Percentiles rank a stretch among this genome's conserved stretches.
phyloP scores from a whole-genome alignment of 2,329 filamentous ascomycete genomes.

The Fusarium kyushuense region DNA sequence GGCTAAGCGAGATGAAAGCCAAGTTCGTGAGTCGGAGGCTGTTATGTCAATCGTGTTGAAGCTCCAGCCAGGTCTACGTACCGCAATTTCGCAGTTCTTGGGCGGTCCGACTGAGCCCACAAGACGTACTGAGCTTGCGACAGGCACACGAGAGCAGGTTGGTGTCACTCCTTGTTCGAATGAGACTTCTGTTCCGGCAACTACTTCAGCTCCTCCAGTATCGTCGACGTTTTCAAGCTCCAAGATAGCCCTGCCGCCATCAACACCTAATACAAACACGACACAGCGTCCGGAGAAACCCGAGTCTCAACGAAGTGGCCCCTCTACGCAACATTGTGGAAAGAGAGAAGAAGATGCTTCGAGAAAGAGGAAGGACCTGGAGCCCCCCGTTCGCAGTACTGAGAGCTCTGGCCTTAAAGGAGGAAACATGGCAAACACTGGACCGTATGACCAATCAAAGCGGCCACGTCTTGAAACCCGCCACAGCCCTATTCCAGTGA shows the following conservation, averaged over 20 bases:
- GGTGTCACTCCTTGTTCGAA: not conserved
- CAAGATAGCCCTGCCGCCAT: too few relatives aligned
- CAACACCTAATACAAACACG: too few relatives aligned
- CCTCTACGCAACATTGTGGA: too few relatives aligned
- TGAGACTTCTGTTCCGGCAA: not conserved
- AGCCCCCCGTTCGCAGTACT: not conserved
- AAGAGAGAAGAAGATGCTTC: not conserved
- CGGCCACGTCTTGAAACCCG: not conserved
- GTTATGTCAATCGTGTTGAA: slow-evolving; percentile 31
- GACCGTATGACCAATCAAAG: not conserved
- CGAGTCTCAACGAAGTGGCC: too few relatives aligned
- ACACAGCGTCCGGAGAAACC: too few relatives aligned
- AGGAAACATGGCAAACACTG: not conserved
- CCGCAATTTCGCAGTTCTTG: not conserved
- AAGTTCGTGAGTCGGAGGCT: slow-evolving; percentile 26
- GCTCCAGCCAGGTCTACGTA: slow-evolving; percentile 18
- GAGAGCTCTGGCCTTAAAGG: not conserved
- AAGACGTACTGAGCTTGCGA: not conserved
- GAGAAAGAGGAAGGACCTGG: not conserved
- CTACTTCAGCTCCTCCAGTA: too few relatives aligned
- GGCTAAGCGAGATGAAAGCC: not conserved
- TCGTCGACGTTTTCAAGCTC: too few relatives aligned
- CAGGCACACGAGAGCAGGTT: not conserved
- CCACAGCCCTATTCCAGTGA: too few relatives aligned
- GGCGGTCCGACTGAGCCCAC: too few relatives aligned